A percentile compares a stretch with the other conserved stretches of the same genome.
phyloP scores from a whole-genome alignment of 2,329 filamentous ascomycete species.

The Trichophyton benhamiae region DNA sequence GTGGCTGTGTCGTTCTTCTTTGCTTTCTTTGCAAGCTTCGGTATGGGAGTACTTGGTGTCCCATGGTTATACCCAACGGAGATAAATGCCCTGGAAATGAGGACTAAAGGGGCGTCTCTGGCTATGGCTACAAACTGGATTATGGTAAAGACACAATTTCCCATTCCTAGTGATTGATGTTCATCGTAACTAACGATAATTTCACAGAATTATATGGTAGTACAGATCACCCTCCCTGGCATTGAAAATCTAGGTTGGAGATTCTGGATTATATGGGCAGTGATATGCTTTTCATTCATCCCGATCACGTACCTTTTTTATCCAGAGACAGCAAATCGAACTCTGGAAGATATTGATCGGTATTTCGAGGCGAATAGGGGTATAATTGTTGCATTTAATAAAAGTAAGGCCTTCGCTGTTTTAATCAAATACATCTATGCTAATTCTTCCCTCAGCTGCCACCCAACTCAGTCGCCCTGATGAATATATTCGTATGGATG shows the following conservation, averaged over 20 bases:
- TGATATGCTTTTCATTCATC: slow-evolving; percentile 28
- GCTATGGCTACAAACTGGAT: slow-evolving; percentile 21
- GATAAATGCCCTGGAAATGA: slow-evolving; percentile 14
- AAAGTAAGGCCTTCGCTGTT: slow-evolving; percentile 11
- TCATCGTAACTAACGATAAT: slow-evolving; percentile 26
- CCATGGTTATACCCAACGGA: slow-evolving; percentile 19
- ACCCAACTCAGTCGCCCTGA: slow-evolving; percentile 15
- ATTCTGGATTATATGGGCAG: slow-evolving; percentile 29
- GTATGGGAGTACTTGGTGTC: slow-evolving; percentile 29
- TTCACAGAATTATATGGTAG: slow-evolving; percentile 19
- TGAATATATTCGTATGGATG: slow-evolving; percentile 14
- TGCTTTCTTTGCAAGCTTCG: slow-evolving; percentile 30
- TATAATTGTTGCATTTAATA: slow-evolving; percentile 15
- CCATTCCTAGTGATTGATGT: slow-evolving; percentile 14
- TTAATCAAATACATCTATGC: neutral
- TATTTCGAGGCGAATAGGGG: slow-evolving; percentile 25
- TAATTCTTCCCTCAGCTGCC: slow-evolving; percentile 8
- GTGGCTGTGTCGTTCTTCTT: slow-evolving; percentile 39
- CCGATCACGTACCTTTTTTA: slow-evolving; percentile 36
- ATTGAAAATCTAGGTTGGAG: slow-evolving; percentile 21
- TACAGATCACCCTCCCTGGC: slow-evolving; percentile 16
- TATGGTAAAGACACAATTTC: slow-evolving; percentile 17
- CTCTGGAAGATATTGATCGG: slow-evolving; percentile 23
- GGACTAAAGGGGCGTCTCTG: slow-evolving; percentile 13
- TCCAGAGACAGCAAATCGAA: slow-evolving; percentile 41